Percentiles rank a stretch among this genome's conserved stretches.
Conservation (phyloP, 225 moss, liverwort and hornwort species). For the Marchantia polymorpha region DNA sequence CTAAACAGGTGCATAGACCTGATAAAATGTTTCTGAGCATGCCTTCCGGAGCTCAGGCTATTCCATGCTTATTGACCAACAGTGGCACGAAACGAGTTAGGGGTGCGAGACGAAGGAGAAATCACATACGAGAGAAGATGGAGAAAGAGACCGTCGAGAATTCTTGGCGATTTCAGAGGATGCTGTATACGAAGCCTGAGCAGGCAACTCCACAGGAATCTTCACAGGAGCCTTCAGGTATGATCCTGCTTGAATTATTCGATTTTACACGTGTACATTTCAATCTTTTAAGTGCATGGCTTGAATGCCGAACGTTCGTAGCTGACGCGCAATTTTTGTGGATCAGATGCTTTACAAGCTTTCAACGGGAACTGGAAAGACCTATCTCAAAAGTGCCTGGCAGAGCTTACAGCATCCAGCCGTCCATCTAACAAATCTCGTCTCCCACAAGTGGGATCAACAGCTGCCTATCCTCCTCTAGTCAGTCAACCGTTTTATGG, state of each 20-base stretch:
- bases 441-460: neutral
- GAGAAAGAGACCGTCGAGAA: conserved; percentile 47
- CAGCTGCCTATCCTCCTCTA: conserved; percentile 1
- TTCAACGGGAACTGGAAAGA: conserved; percentile 27
- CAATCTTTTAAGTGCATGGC: neutral
- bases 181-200: conserved; percentile 28
- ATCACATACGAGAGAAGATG: conserved; percentile 59
- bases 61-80: neutral
- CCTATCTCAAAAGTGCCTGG: conserved; percentile 22
- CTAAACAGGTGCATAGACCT: neutral
- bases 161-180: conserved; percentile 40
- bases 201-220: conserved; percentile 21
- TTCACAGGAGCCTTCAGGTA: conserved; percentile 33
- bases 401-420: conserved; percentile 18
- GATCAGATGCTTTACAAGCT: conserved; percentile 19
- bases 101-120: conserved; percentile 43
- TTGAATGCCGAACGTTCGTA: neutral
- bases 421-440: conserved; percentile 5
- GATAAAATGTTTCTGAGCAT: neutral
- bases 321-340: neutral
- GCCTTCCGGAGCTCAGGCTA: conserved; percentile 1
- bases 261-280: neutral
- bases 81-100: conserved; percentile 22
- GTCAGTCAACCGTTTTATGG: conserved; percentile 1
- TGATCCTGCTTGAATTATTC: neutral